Percentiles rank a stretch among this genome's conserved stretches.
Evolutionary conservation across 257 asterid genomes (phyloP).

Genomic region (Solanum clarkiae): DNA sequence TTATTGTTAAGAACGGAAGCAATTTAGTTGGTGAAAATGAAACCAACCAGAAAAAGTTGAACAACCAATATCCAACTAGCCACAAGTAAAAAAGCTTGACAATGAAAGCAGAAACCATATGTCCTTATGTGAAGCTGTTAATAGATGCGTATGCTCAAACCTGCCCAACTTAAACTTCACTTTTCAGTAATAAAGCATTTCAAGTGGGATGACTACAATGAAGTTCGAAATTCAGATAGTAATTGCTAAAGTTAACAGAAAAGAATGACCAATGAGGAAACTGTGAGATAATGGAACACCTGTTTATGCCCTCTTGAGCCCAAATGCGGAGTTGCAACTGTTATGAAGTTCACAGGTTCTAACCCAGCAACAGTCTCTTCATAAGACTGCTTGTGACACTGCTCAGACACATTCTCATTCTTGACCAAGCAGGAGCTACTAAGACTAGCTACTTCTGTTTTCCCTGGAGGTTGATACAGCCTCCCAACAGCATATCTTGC

Average conservation of each 20-base stretch:
- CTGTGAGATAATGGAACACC: conserved; percentile 17
- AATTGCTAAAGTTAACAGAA: not conserved
- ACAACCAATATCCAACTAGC: not conserved
- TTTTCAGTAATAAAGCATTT: not conserved
- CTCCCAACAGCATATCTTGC: conserved; percentile 86
- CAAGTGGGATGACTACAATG: not conserved
- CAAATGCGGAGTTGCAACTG: conserved; percentile 89
- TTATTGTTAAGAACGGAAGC: not conserved
- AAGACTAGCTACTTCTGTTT: conserved; percentile 7
- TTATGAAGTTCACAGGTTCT: conserved; percentile 75
- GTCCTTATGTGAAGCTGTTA: not conserved
- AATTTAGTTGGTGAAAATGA: not conserved
- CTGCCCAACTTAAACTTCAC: not conserved
- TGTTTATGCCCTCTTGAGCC: conserved; percentile 86
- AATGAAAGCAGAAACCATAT: not conserved
- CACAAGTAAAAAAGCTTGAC: not conserved
- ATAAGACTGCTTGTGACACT: conserved; percentile 9
- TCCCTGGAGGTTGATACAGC: conserved; percentile 23
- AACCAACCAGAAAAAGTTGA: not conserved
- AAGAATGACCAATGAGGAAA: not conserved
- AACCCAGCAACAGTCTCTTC: conserved; percentile 56
- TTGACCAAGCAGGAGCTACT: conserved; percentile 15
- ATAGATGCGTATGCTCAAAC: not conserved
- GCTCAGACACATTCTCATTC: conserved; percentile 11
- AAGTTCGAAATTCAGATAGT: not conserved